Evolutionary conservation across 495 filamentous ascomycete genomes (phyloP).

Genomic region (Xylaria nigripes): DNA sequence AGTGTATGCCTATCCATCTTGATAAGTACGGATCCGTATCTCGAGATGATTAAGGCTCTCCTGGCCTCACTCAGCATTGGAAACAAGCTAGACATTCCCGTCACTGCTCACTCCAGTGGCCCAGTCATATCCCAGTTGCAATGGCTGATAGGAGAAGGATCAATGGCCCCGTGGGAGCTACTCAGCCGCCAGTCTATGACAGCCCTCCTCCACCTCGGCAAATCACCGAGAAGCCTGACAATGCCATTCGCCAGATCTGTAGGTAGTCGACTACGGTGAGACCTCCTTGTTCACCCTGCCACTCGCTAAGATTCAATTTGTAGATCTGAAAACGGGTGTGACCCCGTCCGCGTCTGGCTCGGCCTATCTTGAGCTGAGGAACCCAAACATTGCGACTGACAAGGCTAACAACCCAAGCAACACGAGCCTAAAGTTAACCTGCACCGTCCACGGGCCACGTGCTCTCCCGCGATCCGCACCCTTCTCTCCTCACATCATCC

Average conservation of each 20-base stretch:
- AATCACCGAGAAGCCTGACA: constrained; percentile 33
- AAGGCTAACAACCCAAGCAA: constrained; percentile 32
- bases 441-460: constrained; percentile 86
- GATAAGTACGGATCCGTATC: no score
- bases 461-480: constrained; percentile 81
- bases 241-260: constrained; percentile 78
- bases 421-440: constrained; percentile 74
- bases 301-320: neutral
- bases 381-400: constrained; percentile 43
- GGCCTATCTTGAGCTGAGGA: constrained; percentile 82
- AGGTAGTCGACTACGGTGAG: constrained; percentile 28
- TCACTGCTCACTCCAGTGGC: neutral
- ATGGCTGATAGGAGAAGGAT: constrained; percentile 87
- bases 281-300: neutral
- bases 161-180: constrained; percentile 76
- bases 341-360: constrained; percentile 92
- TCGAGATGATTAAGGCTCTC: no score
- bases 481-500: constrained; percentile 82
- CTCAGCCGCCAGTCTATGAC: constrained; percentile 62
- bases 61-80: no score
- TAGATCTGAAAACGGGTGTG: constrained; percentile 85
- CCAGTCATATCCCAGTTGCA: neutral
- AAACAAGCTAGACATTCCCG: neutral
- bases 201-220: constrained; percentile 13
- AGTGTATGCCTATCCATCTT: no score